Evolutionary conservation across 371 early-diverging fungal genomes (phyloP).

Genomic region (Nematocida displodere): DNA sequence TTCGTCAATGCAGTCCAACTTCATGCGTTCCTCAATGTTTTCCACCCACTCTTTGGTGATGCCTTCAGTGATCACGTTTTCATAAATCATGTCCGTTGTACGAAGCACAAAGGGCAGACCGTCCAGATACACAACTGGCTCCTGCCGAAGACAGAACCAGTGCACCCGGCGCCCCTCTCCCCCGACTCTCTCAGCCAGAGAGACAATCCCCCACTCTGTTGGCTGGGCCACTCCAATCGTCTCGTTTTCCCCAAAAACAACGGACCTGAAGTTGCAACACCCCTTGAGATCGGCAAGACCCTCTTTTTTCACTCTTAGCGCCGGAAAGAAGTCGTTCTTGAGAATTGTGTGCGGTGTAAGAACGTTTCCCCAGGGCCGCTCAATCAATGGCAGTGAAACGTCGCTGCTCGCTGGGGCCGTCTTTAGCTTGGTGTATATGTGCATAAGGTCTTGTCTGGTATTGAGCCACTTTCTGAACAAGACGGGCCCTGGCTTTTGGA

Average conservation of each 20-base stretch:
- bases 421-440: slow-evolving; percentile 9
- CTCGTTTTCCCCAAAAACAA: neutral
- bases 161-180: slow-evolving; percentile 62
- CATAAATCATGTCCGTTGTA: slow-evolving; percentile 69
- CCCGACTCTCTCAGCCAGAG: slow-evolving; percentile 62
- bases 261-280: slow-evolving; percentile 63
- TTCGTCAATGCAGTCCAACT: slow-evolving; percentile 70
- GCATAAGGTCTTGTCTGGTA: slow-evolving; percentile 37
- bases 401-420: neutral
- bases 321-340: slow-evolving; percentile 70
- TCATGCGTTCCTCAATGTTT: slow-evolving; percentile 69
- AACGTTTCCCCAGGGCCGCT: slow-evolving; percentile 68
- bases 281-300: slow-evolving; percentile 58
- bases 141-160: slow-evolving; percentile 73
- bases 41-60: slow-evolving; percentile 70
- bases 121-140: slow-evolving; percentile 72
- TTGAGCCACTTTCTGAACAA: slow-evolving; percentile 43
- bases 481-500: neutral
- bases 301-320: slow-evolving; percentile 28
- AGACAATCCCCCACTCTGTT: slow-evolving; percentile 68
- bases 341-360: slow-evolving; percentile 70
- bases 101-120: slow-evolving; percentile 72
- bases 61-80: slow-evolving; percentile 70
- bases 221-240: slow-evolving; percentile 71
- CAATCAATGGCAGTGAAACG: slow-evolving; percentile 14